Evolutionary conservation across 2,329 filamentous ascomycete genomes (phyloP).

Genomic region (Colletotrichum sp.): DNA sequence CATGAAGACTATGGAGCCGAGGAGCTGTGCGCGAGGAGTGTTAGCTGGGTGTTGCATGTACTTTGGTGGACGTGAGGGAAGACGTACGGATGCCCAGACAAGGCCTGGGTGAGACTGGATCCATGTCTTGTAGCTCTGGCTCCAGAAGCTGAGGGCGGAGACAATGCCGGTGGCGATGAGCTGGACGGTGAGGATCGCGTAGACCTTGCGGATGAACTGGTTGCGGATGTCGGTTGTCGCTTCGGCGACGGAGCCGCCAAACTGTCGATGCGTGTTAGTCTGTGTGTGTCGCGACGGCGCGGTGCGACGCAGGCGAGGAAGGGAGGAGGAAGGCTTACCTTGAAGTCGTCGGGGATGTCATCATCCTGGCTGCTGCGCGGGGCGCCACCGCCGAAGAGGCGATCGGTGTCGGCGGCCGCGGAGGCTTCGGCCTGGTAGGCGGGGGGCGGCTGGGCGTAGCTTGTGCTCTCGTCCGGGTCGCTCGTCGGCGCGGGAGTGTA

Average conservation of each 20-base stretch:
- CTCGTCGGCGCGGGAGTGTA: slow-evolving; percentile 85
- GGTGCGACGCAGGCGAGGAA: background rate
- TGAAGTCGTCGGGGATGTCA: slow-evolving; percentile 96
- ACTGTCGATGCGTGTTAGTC: slow-evolving; percentile 55
- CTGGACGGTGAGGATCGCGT: slow-evolving; percentile 96
- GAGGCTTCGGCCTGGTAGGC: slow-evolving; percentile 66
- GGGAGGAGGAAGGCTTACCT: slow-evolving; percentile 54
- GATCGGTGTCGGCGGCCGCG: slow-evolving; percentile 57
- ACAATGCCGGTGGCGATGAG: slow-evolving; percentile 83
- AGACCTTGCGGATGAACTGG: slow-evolving; percentile 97
- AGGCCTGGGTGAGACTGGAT: slow-evolving; percentile 84
- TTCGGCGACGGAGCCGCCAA: slow-evolving; percentile 91
- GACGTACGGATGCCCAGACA: slow-evolving; percentile 79
- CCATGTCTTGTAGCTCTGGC: slow-evolving; percentile 78
- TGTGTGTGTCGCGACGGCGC: background rate
- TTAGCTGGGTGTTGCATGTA: no score
- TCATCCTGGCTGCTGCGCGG: slow-evolving; percentile 80
- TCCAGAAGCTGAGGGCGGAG: slow-evolving; percentile 87
- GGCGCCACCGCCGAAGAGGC: slow-evolving; percentile 68
- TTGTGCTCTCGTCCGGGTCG: slow-evolving; percentile 79
- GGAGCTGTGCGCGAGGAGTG: slow-evolving; percentile 51
- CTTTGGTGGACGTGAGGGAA: background rate
- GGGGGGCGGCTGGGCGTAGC: slow-evolving; percentile 80
- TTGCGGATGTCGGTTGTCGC: slow-evolving; percentile 95
- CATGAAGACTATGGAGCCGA: slow-evolving; percentile 85